Conservation (phyloP, 169 alveolate genomes). For the Theileria equi region DNA sequence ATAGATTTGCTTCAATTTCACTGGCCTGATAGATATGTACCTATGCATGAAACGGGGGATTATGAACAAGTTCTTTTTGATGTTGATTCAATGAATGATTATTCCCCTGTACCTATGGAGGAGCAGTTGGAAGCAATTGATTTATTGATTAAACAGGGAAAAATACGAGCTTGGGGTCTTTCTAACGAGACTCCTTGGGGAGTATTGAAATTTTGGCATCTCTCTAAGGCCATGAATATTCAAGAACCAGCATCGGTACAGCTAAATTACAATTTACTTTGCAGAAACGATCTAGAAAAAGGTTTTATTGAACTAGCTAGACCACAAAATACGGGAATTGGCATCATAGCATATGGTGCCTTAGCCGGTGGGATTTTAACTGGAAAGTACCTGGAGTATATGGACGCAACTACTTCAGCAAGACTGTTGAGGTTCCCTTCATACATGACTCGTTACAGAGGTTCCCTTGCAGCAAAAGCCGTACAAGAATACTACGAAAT, state of each 20-base stretch:
- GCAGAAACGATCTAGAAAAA: constrained; percentile 82
- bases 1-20: constrained; percentile 79
- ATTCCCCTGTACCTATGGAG: constrained; percentile 58
- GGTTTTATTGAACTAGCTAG: constrained; percentile 78
- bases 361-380: constrained; percentile 81
- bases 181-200: constrained; percentile 84
- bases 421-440: constrained; percentile 80
- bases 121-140: constrained; percentile 77
- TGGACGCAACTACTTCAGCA: constrained; percentile 79
- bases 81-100: constrained; percentile 12
- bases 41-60: constrained; percentile 76
- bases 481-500: constrained; percentile 73
- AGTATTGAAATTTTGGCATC: constrained; percentile 62
- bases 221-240: constrained; percentile 63
- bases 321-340: constrained; percentile 78
- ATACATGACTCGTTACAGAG: constrained; percentile 78
- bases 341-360: constrained; percentile 75
- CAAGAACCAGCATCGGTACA: constrained; percentile 77
- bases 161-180: constrained; percentile 82
- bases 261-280: constrained; percentile 71
- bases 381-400: constrained; percentile 79
- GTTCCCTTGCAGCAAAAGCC: constrained; percentile 80
- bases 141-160: constrained; percentile 68
- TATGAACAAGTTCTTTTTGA: constrained; percentile 71
- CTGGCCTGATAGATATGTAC: constrained; percentile 85